Conservation (phyloP, 2,329 filamentous ascomycete genomes). For the Biscogniauxia marginata region DNA sequence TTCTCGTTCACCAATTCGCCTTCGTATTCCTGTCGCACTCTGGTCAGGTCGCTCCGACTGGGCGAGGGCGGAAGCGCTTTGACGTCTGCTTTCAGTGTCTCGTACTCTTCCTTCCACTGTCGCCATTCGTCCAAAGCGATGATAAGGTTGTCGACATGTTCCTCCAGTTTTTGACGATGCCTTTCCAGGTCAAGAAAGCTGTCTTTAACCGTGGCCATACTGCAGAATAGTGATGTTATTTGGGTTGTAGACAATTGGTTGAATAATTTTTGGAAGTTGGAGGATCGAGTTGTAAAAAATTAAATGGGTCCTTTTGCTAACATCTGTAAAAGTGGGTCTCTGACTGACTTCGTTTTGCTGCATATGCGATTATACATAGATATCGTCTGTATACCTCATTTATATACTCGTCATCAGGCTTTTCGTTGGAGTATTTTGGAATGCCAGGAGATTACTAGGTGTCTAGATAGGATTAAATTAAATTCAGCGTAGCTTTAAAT, state of each 20-base stretch:
- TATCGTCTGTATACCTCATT: too few species aligned
- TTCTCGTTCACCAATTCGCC: slow-evolving; percentile 63
- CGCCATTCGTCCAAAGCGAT: slow-evolving; percentile 84
- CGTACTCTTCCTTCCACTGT: slow-evolving; percentile 88
- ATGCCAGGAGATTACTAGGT: too few species aligned
- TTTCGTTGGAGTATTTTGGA: too few species aligned
- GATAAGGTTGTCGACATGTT: slow-evolving; percentile 70
- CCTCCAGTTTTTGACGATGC: slow-evolving; percentile 72
- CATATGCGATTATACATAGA: too few species aligned
- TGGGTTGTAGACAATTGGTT: background rate
- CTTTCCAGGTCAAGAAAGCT: slow-evolving; percentile 69
- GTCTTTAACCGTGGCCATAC: slow-evolving; percentile 44
- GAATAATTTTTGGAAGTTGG: too few species aligned
- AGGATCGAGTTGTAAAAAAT: too few species aligned
- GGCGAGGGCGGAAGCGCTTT: slow-evolving; percentile 50
- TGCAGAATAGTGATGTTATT: slow-evolving; percentile 3
- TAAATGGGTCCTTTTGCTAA: too few species aligned
- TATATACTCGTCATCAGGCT: too few species aligned
- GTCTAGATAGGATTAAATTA: too few species aligned
- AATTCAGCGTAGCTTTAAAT: too few species aligned
- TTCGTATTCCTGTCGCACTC: slow-evolving; percentile 57
- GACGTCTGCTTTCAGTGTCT: slow-evolving; percentile 82
- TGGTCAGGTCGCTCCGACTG: slow-evolving; percentile 53
- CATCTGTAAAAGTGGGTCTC: too few species aligned
- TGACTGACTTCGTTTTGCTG: too few species aligned